Percentiles rank a stretch among this genome's conserved stretches.
phyloP scores from a whole-genome alignment of 768 basidiomycete genomes.

The Pilatotrama ljubarskyi region DNA sequence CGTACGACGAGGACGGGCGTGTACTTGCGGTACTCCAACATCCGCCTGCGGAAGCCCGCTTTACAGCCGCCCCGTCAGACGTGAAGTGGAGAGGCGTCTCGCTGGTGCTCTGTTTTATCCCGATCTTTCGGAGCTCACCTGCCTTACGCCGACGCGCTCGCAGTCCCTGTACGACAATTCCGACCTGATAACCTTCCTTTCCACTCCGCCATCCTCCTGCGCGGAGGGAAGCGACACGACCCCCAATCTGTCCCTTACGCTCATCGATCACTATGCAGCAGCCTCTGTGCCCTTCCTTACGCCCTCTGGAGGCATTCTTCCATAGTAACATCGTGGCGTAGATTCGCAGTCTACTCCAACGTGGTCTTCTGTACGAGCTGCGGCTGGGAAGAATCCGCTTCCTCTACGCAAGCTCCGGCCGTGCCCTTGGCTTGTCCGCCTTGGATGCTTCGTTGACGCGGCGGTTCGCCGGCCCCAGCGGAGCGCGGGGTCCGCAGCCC shows the following conservation, averaged over 20 bases:
- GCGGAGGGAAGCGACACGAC: background rate
- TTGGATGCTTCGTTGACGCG: conserved; percentile 14
- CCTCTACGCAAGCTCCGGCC: conserved; percentile 16
- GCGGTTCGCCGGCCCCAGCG: conserved; percentile 17
- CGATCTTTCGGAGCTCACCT: conserved; percentile 12
- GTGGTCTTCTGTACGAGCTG: background rate
- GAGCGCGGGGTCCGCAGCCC: conserved; percentile 20
- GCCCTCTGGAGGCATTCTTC: background rate
- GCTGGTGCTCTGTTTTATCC: conserved; percentile 1
- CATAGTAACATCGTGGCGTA: conserved; percentile 5
- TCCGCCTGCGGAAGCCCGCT: background rate
- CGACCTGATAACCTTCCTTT: conserved; percentile 10
- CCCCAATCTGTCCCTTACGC: background rate
- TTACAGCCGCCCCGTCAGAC: conserved; percentile 12
- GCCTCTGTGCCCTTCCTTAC: background rate
- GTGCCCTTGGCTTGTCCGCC: conserved; percentile 7
- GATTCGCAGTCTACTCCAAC: conserved; percentile 9
- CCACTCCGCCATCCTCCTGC: background rate
- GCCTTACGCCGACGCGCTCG: background rate
- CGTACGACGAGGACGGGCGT: background rate
- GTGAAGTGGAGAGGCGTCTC: conserved; percentile 3
- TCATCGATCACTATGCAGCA: background rate
- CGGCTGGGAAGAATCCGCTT: conserved; percentile 9
- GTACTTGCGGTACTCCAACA: background rate
- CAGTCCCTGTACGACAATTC: background rate